phyloP scores from a whole-genome alignment of 495 filamentous ascomycete genomes.

The Parmelia sp. region DNA sequence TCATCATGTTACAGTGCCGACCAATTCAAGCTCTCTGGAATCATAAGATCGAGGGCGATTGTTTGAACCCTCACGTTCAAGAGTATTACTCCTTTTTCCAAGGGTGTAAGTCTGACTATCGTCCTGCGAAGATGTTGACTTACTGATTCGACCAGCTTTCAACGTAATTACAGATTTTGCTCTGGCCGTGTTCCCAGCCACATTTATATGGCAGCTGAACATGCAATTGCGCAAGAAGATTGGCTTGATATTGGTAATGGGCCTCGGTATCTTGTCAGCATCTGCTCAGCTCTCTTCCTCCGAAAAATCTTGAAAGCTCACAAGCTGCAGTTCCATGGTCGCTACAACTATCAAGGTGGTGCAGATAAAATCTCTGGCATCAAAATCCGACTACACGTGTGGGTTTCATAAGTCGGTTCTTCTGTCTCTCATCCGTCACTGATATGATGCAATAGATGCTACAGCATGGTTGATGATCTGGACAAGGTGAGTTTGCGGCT shows the following conservation, averaged over 20 bases:
- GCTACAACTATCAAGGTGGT: neutral
- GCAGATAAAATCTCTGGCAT: neutral
- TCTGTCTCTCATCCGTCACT: neutral
- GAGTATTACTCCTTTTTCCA: neutral
- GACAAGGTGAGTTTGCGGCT: neutral
- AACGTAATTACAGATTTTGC: neutral
- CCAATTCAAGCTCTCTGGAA: neutral
- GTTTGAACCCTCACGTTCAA: neutral
- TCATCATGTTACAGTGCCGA: neutral
- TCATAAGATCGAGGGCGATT: neutral
- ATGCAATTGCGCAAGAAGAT: neutral
- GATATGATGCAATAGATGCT: neutral
- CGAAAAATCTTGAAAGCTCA: neutral
- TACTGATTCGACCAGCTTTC: neutral
- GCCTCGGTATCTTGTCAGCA: conserved; percentile 5
- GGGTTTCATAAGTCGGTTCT: neutral
- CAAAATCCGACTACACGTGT: neutral
- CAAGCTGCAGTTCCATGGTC: conserved; percentile 2
- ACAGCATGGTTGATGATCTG: neutral
- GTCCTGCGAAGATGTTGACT: neutral
- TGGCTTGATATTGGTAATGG: neutral
- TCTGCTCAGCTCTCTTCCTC: neutral
- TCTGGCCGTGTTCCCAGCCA: conserved; percentile 4
- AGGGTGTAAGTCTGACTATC: neutral
- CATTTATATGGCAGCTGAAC: conserved; percentile 1